Evolutionary conservation across 1,284 basidiomycete genomes (phyloP).

Genomic region (Quambalaria eucalypti): DNA sequence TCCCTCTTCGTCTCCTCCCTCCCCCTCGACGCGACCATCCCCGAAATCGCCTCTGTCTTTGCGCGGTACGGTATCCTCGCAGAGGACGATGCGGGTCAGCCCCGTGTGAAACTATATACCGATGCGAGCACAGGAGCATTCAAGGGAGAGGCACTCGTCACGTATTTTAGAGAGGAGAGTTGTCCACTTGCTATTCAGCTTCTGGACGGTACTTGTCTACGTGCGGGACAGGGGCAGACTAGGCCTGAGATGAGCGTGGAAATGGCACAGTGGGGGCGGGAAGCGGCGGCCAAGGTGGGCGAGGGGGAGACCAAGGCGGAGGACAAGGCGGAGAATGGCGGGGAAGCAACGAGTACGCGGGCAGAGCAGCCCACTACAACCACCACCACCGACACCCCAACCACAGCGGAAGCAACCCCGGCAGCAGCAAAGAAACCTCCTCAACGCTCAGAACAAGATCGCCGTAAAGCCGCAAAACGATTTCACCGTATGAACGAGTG

Average conservation of each 20-base stretch:
- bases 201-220: constrained; percentile 82
- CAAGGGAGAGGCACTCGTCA: constrained; percentile 88
- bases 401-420: background rate
- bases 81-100: constrained; percentile 75
- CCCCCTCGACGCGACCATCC: constrained; percentile 64
- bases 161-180: constrained; percentile 94
- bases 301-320: constrained; percentile 13
- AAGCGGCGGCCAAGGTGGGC: constrained; percentile 26
- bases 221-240: constrained; percentile 60
- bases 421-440: constrained; percentile 2
- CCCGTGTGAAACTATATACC: constrained; percentile 87
- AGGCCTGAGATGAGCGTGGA: constrained; percentile 67
- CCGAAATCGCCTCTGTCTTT: constrained; percentile 73
- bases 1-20: constrained; percentile 83
- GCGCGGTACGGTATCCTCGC: constrained; percentile 83
- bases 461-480: constrained; percentile 13
- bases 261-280: constrained; percentile 63
- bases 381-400: background rate
- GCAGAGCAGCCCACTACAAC: background rate
- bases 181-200: constrained; percentile 75
- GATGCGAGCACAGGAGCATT: constrained; percentile 65
- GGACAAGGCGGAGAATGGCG: background rate
- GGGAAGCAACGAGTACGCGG: background rate
- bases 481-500: constrained; percentile 25
- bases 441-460: constrained; percentile 10